Evolutionary conservation across 345 rosid genomes (phyloP), one percentile per base, ranked within the genome.

Genomic region (Rhizophora apiculata): DNA sequence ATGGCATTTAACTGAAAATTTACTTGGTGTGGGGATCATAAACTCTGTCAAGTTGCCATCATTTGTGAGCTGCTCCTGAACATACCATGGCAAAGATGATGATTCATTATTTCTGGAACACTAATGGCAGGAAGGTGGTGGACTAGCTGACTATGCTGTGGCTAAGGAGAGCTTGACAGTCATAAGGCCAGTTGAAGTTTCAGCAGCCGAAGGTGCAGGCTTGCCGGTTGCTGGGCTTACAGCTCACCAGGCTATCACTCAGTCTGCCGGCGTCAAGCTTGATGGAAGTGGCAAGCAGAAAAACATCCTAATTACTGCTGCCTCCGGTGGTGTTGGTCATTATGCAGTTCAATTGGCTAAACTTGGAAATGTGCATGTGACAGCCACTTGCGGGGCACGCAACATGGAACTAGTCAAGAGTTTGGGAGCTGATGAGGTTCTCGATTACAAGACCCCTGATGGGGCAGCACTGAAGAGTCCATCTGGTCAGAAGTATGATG

Each of bases 361-460:
- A 69, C 79, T 76, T 26, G 79, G 74, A 43, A 70, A 70, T 53
- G 59, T 71, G 6, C 71, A 75, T 32, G 79, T 76, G 43, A 76
- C 79, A 6, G 79, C 79, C 20, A 76, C 79, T n/a, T 76, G 79
- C 8, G 79, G 79, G n/a, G 67, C 79, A 21, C 74, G 79, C 2
- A 76, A 76, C 68, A 43, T 76, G 6, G 71, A 76, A 6, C 46
- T 76, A 2, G 79, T 76, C 5, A 76, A 70, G 71, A 70, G 74
- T 55, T 55, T 76, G n/a, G 79, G 79, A 8, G 79, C 79, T 49
- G 74, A 76, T 20, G 79, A 76, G 71, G 79, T 76, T 65, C 74
- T 70, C 16, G 71, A 76, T 58, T 76, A 76, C 71, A 76, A 31
- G 62, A 70, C 74, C 29, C 71, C 74, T 6, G 68, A 70, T 10